Base-by-base conservation (phyloP, 2,329 filamentous ascomycete species). In the Fusarium camptoceras region DNA sequence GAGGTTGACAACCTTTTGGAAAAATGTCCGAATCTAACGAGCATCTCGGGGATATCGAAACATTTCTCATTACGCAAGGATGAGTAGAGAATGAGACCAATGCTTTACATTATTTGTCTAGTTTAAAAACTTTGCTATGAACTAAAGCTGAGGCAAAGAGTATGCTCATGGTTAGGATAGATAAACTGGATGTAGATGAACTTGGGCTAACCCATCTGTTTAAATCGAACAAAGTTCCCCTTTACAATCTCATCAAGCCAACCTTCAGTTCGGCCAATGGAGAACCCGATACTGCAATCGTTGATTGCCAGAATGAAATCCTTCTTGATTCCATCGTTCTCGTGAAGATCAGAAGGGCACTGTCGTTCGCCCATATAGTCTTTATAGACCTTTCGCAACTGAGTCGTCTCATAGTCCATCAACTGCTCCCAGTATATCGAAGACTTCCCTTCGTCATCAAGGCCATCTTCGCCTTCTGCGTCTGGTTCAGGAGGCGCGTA, bases 1-100 rank as follows among this genome's bases (percentile, higher is more conserved):
- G 28, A 53, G 25, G 14, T 64, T 8, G 62, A 65, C 12, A 9
- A 24, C 1, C 28, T 64, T 2, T n/a, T 64, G 18, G 53, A 53
- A 8, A 6, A 11, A 3, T 64, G 53, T 15, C 46, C 20, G 6
- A 0, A 48, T 2, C 20, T 65, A 27, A 2, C 15, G 7, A 6
- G 14, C 5, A 6, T 42, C 12, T 16, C 16, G 11, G 1, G 1
- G 9, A 9, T 3, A 1, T 20, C 37, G 8, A 5, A 10, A 2
- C 3, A 11, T 4, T 22, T 30, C 14, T 37, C 51, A n/a, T 2
- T 18, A 1, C 14, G 43, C 5, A 1, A 9, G 5, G 34, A 28
- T 3, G 25, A 42, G n/a, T 59, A 55, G 58, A 2, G 14, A 4
- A 5, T 4, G 11, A 30, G 49, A 27, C 34, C 5, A 9, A 37